Evolutionary conservation across 2,329 filamentous ascomycete genomes (phyloP), one percentile per base, ranked within the genome.

Genomic region (Sporothrix brunneoviolacea): DNA sequence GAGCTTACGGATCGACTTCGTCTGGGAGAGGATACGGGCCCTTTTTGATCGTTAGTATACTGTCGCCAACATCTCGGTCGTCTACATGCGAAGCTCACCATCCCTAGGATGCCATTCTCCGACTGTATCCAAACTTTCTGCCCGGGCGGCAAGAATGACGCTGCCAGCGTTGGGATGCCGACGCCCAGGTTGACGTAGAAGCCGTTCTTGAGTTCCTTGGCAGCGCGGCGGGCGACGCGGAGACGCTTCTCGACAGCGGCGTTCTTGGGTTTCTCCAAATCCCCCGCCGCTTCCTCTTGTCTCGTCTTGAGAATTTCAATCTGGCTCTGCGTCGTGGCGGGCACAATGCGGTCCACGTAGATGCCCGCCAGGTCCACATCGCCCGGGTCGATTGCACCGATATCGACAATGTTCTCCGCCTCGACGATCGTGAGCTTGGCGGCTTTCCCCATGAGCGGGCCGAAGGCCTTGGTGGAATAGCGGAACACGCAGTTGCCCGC

Each of bases 121-220:
- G 41, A 44, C 18, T 44, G 41, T 12, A 44, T 35, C 41, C 41
- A 44, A 27, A 95, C 88, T 54, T 84, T 80, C 15, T 81, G 76
- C 45, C 77, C 78, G 0, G 77, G 65, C 1, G 85, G 80, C 7
- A 94, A 69, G 64, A 87, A 90, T n/a, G 82, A 85, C 0, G 88
- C 86, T 1, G 88, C 87, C n/a, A 93, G 73, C 13, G 88, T 94
- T 0, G 88, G 89, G 64, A 95, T 89, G n/a, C 88, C 83, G 52
- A 91, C 85, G 16, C 87, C 87, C 0, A 91, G 72, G 64, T 91
- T 91, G 18, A 87, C 86, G 62, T 90, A 91, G 71, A 75, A 87
- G 12, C 87, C 87, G 56, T 87, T 77, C 67, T 88, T 86, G 49
- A 95, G 74, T 68, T 94, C 89, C 67, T 86, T 84, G 0, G 88